Conservation (phyloP, 257 asterid genomes). For the Pogostemon cablin region DNA sequence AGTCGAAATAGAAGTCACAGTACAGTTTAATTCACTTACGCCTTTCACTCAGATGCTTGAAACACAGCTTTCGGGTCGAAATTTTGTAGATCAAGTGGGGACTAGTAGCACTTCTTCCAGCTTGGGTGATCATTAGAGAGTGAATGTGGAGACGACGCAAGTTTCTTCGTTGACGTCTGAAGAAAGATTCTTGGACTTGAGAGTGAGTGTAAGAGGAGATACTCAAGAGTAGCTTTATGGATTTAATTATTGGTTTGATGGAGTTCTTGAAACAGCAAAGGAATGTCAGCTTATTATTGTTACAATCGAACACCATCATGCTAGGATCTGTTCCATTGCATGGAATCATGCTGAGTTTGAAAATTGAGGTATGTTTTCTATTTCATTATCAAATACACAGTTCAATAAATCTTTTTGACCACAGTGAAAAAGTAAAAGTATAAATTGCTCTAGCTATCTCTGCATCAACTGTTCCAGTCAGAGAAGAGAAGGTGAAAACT, state of each 20-base stretch:
- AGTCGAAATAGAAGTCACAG: no score
- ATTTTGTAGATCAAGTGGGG: neutral
- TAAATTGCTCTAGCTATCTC: neutral
- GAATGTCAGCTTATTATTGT: slow-evolving; percentile 41
- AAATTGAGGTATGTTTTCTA: slow-evolving; percentile 51
- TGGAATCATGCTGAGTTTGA: slow-evolving; percentile 48
- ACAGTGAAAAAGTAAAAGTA: neutral
- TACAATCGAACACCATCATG: slow-evolving; percentile 53
- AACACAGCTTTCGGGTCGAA: slow-evolving; percentile 31
- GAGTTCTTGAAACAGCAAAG: slow-evolving; percentile 57
- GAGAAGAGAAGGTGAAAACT: neutral
- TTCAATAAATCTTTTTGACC: neutral
- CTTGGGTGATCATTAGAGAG: slow-evolving; percentile 21
- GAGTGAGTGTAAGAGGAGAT: slow-evolving; percentile 52
- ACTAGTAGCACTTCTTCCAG: no score
- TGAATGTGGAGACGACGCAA: slow-evolving; percentile 40
- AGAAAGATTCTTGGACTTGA: slow-evolving; percentile 57
- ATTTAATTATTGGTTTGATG: slow-evolving; percentile 47
- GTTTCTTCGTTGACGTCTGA: slow-evolving; percentile 51
- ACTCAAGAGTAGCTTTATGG: slow-evolving; percentile 34
- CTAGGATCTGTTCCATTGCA: slow-evolving; percentile 43
- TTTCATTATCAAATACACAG: neutral
- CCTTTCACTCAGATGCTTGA: slow-evolving; percentile 42
- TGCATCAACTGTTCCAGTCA: neutral
- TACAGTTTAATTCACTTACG: no score